Evolutionary conservation across 805 yeast genomes (phyloP), one percentile per base, ranked within the genome.

Genomic region (Candida maris): DNA sequence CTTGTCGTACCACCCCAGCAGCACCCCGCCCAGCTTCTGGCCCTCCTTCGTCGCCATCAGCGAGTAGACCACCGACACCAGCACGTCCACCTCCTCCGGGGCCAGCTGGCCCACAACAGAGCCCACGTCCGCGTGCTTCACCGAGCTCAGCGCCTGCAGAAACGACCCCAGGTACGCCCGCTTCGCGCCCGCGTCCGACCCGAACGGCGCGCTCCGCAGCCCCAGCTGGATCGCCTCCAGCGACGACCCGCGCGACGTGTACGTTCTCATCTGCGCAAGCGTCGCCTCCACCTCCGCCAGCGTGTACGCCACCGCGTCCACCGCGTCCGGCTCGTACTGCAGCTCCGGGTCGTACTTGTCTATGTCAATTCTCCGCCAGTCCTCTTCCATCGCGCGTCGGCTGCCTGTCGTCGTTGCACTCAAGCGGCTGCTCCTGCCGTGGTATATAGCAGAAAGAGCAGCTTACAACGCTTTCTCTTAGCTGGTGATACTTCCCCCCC

Each of bases 321-420:
- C 29, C 17, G 45, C 49, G 34, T 59, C 64, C 12, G 48, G 41
- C 10, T 41, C 51, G 34, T 54, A 59, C 27, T 55, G 79, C 49
- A 73, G 75, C 31, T 89, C 96, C 3, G 95, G 85, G 56, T 89
- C 96, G 47, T 79, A 79, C 13, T 87, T 85, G 62, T 93, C 97
- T 36, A 93, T 80, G 60, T 93, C 96, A 51, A 91, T 86, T 73
- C 93, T 79, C 75, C 98, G 83, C 95, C 95, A 85, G 56, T 82
- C 88, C 42, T 75, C 80, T n/a, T n/a, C n/a, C n/a, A n/a, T n/a
- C n/a, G n/a, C n/a, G n/a, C n/a, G n/a, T n/a, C n/a, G n/a, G n/a
- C n/a, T n/a, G n/a, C n/a, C n/a, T n/a, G n/a, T n/a, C n/a, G n/a
- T n/a, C n/a, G n/a, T n/a, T n/a, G n/a, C n/a, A n/a, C n/a, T n/a